These are phyloP conservation scores for Cladosporium sp. DNA, from an alignment of 2,329 filamentous ascomycete genomes.

Conservation along the genomic window DNA sequence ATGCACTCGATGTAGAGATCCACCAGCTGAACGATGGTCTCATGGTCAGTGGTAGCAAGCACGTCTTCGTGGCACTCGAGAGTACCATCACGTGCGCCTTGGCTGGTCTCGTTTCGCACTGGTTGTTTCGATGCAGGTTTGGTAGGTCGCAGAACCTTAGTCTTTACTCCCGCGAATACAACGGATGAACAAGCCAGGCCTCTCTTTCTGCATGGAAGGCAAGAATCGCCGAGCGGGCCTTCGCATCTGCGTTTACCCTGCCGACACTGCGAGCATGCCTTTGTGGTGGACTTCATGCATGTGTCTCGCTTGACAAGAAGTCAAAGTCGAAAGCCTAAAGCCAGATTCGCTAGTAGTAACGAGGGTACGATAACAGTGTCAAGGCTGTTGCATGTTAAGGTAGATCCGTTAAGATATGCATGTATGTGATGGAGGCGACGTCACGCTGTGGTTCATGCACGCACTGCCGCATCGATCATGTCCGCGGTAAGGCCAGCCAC, in stretches of 20 bases:
- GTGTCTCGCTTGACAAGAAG: neutral
- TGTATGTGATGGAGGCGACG: too few species aligned
- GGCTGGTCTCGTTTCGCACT: neutral
- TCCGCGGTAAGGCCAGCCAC: neutral
- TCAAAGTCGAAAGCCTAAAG: too few species aligned
- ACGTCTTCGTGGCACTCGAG: neutral
- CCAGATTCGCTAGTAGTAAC: too few species aligned
- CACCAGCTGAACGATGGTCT: constrained; percentile 14
- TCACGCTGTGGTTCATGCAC: neutral
- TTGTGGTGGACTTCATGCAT: neutral
- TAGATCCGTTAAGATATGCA: too few species aligned
- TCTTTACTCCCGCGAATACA: neutral
- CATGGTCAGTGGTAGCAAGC: neutral
- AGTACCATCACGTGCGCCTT: too few species aligned
- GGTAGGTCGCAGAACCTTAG: neutral
- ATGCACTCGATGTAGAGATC: constrained; percentile 32
- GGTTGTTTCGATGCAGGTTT: neutral
- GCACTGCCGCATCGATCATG: neutral
- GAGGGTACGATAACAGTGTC: too few species aligned
- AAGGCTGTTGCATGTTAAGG: too few species aligned
- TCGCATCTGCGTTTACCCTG: neutral
- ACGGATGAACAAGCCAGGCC: neutral
- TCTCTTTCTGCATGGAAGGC: neutral
- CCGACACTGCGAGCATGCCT: neutral
- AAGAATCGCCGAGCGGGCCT: neutral